A percentile compares a stretch with the other conserved stretches of the same genome.
phyloP scores from a whole-genome alignment of 345 rosid genomes.

The Jatropha curcas region DNA sequence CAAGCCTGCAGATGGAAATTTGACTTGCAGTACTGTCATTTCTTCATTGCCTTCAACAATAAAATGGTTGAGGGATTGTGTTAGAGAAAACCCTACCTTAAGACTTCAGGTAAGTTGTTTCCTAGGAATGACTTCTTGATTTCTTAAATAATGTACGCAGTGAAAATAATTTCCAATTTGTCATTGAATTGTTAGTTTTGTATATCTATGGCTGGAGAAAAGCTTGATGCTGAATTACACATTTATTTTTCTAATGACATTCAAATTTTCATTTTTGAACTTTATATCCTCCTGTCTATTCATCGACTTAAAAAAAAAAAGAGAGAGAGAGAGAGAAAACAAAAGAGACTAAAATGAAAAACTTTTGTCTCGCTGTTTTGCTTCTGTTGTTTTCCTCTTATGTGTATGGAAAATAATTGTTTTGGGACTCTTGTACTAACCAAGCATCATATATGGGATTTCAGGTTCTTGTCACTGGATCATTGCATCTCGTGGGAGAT shows the following conservation, averaged over 20 bases:
- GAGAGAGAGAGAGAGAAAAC: too few relatives aligned
- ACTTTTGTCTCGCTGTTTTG: background rate
- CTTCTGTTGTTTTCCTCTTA: background rate
- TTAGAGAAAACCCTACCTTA: constrained; percentile 59
- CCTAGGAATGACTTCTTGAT: background rate
- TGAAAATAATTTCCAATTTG: background rate
- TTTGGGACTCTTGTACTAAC: background rate
- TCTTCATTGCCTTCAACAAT: constrained; percentile 76
- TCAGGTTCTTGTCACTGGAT: constrained; percentile 87
- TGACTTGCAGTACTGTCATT: constrained; percentile 60
- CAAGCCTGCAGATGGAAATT: constrained; percentile 33
- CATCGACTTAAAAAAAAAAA: too few relatives aligned
- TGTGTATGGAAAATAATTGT: background rate
- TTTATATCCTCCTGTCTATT: background rate
- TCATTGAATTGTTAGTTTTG: background rate
- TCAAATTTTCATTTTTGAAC: background rate
- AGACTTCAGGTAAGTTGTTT: constrained; percentile 53
- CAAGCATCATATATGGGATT: constrained; percentile 10
- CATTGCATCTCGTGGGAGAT: constrained; percentile 80
- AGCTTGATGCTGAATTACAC: background rate
- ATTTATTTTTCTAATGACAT: background rate
- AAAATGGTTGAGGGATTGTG: constrained; percentile 73
- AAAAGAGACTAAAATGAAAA: too few relatives aligned
- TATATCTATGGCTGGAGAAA: background rate
- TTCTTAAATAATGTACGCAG: background rate